Evolutionary conservation across 2,329 filamentous ascomycete species (phyloP).

Genomic region (Hirsutella thompsonii): DNA sequence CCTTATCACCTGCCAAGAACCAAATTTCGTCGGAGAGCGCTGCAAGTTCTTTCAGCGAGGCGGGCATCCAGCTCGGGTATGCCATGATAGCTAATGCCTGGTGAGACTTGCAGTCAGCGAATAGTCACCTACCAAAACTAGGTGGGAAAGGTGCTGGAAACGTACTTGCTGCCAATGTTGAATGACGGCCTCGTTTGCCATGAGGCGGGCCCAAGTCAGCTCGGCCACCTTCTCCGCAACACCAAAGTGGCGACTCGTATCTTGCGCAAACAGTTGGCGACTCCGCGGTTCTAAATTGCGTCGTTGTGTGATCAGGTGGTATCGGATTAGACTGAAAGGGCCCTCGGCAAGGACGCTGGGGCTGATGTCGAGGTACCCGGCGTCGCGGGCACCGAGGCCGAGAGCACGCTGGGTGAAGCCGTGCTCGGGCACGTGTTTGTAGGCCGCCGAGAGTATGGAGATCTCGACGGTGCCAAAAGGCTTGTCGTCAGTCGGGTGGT

Average conservation of each 20-base stretch:
- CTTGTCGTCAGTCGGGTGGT: slow-evolving; percentile 44
- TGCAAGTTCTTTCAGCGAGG: slow-evolving; percentile 67
- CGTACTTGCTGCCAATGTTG: slow-evolving; percentile 53
- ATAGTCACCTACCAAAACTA: too few species aligned
- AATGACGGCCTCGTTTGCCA: slow-evolving; percentile 60
- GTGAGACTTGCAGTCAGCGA: neutral
- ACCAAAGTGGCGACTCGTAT: slow-evolving; percentile 17
- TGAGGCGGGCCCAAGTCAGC: slow-evolving; percentile 64
- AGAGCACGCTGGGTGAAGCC: slow-evolving; percentile 72
- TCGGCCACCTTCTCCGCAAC: slow-evolving; percentile 53
- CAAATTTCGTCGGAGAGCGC: slow-evolving; percentile 84
- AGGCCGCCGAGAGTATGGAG: slow-evolving; percentile 69
- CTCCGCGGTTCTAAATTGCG: slow-evolving; percentile 37
- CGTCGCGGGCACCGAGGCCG: slow-evolving; percentile 65
- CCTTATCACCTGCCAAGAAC: slow-evolving; percentile 69
- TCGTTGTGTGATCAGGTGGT: slow-evolving; percentile 59
- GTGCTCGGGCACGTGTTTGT: slow-evolving; percentile 62
- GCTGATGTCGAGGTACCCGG: slow-evolving; percentile 77
- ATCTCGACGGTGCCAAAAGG: slow-evolving; percentile 58
- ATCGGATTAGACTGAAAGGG: slow-evolving; percentile 69
- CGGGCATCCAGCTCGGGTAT: slow-evolving; percentile 62
- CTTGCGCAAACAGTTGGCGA: slow-evolving; percentile 23
- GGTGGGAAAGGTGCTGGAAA: neutral
- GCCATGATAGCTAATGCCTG: slow-evolving; percentile 86
- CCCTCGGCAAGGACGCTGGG: slow-evolving; percentile 70